Evolutionary conservation across 1,139 yeast species (phyloP).

Genomic region (Lodderomyces orthopsilosis): DNA sequence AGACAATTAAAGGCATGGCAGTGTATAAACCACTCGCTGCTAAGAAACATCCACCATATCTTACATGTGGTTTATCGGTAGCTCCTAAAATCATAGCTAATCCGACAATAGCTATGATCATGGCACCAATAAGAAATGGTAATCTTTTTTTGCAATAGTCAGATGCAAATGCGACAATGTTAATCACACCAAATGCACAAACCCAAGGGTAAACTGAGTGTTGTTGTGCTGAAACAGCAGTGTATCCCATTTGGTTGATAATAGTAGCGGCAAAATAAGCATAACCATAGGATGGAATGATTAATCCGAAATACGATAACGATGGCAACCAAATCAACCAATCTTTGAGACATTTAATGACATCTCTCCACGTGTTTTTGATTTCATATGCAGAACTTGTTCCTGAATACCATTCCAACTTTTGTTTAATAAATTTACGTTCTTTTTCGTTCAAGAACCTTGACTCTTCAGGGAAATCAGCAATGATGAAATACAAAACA

Average conservation of each 20-base stretch:
- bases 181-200: constrained; percentile 55
- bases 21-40: constrained; percentile 64
- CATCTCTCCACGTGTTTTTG: constrained; percentile 41
- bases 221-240: constrained; percentile 61
- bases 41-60: constrained; percentile 74
- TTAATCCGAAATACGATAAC: constrained; percentile 57
- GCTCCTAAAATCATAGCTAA: constrained; percentile 51
- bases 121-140: constrained; percentile 44
- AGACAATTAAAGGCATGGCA: constrained; percentile 71
- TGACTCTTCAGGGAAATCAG: constrained; percentile 49
- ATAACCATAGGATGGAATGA: constrained; percentile 68
- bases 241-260: constrained; percentile 54
- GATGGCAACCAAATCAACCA: constrained; percentile 54
- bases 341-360: constrained; percentile 45
- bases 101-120: constrained; percentile 50
- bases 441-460: constrained; percentile 51
- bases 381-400: constrained; percentile 52
- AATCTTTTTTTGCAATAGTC: constrained; percentile 48
- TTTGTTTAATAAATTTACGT: constrained; percentile 47
- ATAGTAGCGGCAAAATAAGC: constrained; percentile 70
- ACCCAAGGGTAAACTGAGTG: constrained; percentile 76
- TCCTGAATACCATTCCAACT: constrained; percentile 54
- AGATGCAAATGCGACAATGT: constrained; percentile 46
- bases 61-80: constrained; percentile 30
- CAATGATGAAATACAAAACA: constrained; percentile 57